Evolutionary conservation across 1,284 basidiomycete species (phyloP), one percentile per base, ranked within the genome.

Genomic region (Trametes hirsuta): DNA sequence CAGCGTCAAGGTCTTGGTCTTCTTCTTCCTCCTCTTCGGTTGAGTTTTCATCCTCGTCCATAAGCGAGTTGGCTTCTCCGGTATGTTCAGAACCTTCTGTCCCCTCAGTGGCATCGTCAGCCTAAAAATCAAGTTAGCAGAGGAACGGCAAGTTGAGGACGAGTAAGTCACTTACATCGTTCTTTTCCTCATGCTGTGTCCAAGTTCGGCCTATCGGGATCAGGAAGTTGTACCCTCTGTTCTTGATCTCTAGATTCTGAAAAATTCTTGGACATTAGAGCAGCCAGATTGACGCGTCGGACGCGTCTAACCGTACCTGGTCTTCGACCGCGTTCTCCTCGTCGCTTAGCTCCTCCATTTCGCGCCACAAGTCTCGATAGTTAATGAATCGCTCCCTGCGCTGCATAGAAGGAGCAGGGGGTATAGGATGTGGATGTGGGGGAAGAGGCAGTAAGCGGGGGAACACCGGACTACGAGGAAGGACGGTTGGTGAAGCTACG

Each of bases 261-360:
- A 42, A 14, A 48, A 11, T 15, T n/a, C 14, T 37, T 41, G 41
- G 9, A 56, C 15, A 5, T 30, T 21, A 39, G 47, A 5, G 47
- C 10, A 2, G 11, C n/a, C 21, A 61, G 22, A 21, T 10, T 8
- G 10, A 62, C 48, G 35, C 56, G 47, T 47, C 41, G 6, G 14
- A 24, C 47, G 35, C 45, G 48, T 35, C 6, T 12, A 24, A 6
- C 75, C 83, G 63, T 68, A 89, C 91, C 67, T 85, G 77, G 50
- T 89, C 87, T 55, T 92, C 90, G 11, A 93, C 71, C 65, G 92
- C 89, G 48, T 83, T 84, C 71, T 95, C 93, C 71, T 93, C 91
- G 60, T 94, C 92, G 65, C 89, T 93, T 60, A 95, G 76, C 63
- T 94, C 91, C 40, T 92, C 91, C 79, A 91, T 88, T 71, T 95